Conservation (phyloP, 768 basidiomycete species). For the Mycena latifolia region DNA sequence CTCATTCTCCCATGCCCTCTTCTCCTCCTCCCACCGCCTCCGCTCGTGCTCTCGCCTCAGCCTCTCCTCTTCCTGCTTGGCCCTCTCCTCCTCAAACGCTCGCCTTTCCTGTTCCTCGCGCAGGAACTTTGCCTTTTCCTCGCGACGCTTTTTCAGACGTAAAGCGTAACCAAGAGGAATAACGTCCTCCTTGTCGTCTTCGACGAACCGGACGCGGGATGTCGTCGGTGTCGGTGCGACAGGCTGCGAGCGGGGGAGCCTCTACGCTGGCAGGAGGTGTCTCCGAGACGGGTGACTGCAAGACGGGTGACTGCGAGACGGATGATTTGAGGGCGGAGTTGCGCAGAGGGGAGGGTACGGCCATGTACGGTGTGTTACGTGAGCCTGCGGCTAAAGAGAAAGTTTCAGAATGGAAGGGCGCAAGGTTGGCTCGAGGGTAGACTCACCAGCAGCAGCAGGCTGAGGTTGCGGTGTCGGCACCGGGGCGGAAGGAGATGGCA, state of each 20-base stretch:
- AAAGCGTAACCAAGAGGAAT: constrained; percentile 79
- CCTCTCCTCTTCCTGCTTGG: constrained; percentile 57
- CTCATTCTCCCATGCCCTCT: constrained; percentile 63
- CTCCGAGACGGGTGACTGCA: constrained; percentile 29
- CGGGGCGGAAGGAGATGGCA: constrained; percentile 27
- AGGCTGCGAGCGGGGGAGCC: constrained; percentile 12
- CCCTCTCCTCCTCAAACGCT: constrained; percentile 58
- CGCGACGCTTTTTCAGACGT: constrained; percentile 78
- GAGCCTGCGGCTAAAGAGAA: constrained; percentile 24
- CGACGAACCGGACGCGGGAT: constrained; percentile 75
- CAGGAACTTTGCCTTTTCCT: constrained; percentile 78
- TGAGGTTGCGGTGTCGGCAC: constrained; percentile 5
- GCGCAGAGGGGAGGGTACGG: constrained; percentile 65
- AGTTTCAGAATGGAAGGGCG: constrained; percentile 31
- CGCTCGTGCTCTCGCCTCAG: constrained; percentile 58
- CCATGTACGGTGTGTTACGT: constrained; percentile 46
- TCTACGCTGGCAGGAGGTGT: constrained; percentile 24
- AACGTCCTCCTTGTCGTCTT: constrained; percentile 75
- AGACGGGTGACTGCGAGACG: constrained; percentile 19
- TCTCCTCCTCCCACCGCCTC: constrained; percentile 58
- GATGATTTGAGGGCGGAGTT: constrained; percentile 39
- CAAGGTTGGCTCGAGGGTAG: constrained; percentile 7
- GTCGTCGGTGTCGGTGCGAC: constrained; percentile 43
- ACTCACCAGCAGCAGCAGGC: constrained; percentile 34
- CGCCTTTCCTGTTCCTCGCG: constrained; percentile 69